Conservation (phyloP, 345 rosid genomes). For the Arabidopsis arenosa region DNA sequence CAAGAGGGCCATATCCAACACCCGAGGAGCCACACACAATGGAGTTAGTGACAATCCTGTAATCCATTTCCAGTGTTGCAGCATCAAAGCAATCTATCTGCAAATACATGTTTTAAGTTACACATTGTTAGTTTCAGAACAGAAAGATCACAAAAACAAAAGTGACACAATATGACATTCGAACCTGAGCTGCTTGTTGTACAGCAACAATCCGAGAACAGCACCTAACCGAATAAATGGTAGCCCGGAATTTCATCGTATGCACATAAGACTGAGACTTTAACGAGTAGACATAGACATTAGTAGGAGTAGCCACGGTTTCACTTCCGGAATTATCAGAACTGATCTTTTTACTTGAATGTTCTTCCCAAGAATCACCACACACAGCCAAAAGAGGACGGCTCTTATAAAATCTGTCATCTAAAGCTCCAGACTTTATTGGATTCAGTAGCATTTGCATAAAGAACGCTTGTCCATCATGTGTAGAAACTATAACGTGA, state of each 20-base stretch:
- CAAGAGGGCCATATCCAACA: slow-evolving; percentile 91
- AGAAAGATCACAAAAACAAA: slow-evolving; percentile 10
- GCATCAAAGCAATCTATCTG: slow-evolving; percentile 90
- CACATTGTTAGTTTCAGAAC: slow-evolving; percentile 23
- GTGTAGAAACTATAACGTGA: slow-evolving; percentile 68
- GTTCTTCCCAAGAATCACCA: slow-evolving; percentile 58
- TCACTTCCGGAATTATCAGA: slow-evolving; percentile 52
- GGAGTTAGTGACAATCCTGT: slow-evolving; percentile 73
- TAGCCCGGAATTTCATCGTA: slow-evolving; percentile 74
- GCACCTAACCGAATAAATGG: slow-evolving; percentile 81
- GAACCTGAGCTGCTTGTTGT: slow-evolving; percentile 80
- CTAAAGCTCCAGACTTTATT: slow-evolving; percentile 42
- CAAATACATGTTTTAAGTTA: slow-evolving; percentile 39
- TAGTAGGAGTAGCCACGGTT: slow-evolving; percentile 52
- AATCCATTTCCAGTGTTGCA: slow-evolving; percentile 62
- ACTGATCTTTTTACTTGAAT: slow-evolving; percentile 48
- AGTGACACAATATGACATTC: slow-evolving; percentile 12
- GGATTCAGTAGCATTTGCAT: slow-evolving; percentile 89
- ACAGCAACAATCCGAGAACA: slow-evolving; percentile 90
- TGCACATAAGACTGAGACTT: slow-evolving; percentile 80
- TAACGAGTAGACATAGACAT: slow-evolving; percentile 76
- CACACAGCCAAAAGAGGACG: slow-evolving; percentile 83
- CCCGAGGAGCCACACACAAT: slow-evolving; percentile 58
- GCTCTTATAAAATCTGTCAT: slow-evolving; percentile 58
- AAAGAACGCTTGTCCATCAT: slow-evolving; percentile 80